Base-by-base conservation (phyloP, 768 basidiomycete genomes). In the Kwoniella botswanensis region DNA sequence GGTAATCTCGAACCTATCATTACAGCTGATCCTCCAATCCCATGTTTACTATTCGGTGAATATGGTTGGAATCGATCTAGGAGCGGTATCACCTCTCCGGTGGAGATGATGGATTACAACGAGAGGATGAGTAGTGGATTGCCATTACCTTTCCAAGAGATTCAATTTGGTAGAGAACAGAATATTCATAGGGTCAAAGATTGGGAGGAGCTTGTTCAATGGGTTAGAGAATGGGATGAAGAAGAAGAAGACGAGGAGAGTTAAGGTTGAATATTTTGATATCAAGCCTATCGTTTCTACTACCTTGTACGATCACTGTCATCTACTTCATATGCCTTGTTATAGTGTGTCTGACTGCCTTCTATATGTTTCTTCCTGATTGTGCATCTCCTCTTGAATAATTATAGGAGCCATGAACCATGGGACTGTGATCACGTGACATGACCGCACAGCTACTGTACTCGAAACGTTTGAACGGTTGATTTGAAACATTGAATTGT, bases 191-290 rank as follows among this genome's bases (percentile, higher is more conserved):
- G 76, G 54, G 68, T 70, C 0, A 68, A 63, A 46, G 65, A 62
- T 22, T 81, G 80, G 80, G 72, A 66, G 12, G 80, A 77, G 24
- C 73, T 81, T 13, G 65, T 81, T 10, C 53, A 67, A 9, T 81
- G 76, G 76, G 75, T 81, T 7, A 65, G 68, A 44, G 41, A 60
- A 17, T 79, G 78, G 78, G 78, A 81, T 64, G 21, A 43, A 52
- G 63, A 42, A 50, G 70, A 42, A 5, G 67, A 26, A 52, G 41
- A 60, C 0, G 6, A 35, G 35, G 35, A 35, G 35, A 35, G 7
- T 5, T 35, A 5, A 6, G 35, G 35, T 35, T 35, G 35, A 35
- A 35, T 1, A 35, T 35, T 9, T 35, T 35, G 0, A 35, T 35
- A 35, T 35, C 35, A 7, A 35, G 0, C 1, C 35, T 35, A 35